Evolutionary conservation across 2,329 filamentous ascomycete genomes (phyloP).

Genomic region (Chlorencoelia australis): DNA sequence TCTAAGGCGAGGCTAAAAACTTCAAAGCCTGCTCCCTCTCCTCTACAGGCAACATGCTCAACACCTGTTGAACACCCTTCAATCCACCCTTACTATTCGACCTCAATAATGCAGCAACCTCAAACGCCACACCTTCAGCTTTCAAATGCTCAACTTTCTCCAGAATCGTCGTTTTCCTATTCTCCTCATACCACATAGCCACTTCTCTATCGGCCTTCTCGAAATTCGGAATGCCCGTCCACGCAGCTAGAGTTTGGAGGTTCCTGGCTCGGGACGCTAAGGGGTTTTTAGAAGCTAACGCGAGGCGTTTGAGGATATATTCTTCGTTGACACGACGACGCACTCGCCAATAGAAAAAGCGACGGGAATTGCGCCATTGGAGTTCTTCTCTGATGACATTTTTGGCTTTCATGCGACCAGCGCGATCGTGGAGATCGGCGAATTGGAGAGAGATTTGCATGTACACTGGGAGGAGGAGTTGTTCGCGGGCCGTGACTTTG

Average conservation of each 20-base stretch:
- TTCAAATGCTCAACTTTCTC: conserved; percentile 80
- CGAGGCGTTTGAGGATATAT: conserved; percentile 88
- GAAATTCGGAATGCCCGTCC: conserved; percentile 72
- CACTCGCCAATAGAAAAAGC: conserved; percentile 99
- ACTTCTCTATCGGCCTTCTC: conserved; percentile 72
- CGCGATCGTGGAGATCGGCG: conserved; percentile 91
- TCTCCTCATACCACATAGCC: conserved; percentile 92
- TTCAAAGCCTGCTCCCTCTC: conserved; percentile 58
- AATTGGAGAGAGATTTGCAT: conserved; percentile 93
- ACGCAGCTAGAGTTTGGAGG: conserved; percentile 68
- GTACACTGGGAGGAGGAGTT: conserved; percentile 85
- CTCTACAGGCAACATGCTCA: conserved; percentile 76
- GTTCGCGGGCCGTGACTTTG: conserved; percentile 77
- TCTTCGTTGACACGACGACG: conserved; percentile 95
- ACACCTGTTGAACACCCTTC: conserved; percentile 76
- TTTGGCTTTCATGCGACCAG: conserved; percentile 98
- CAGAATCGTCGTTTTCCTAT: conserved; percentile 66
- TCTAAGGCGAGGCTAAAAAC: conserved; percentile 21
- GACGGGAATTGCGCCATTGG: conserved; percentile 78
- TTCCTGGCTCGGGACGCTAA: conserved; percentile 51
- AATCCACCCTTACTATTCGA: conserved; percentile 60
- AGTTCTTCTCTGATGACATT: conserved; percentile 77
- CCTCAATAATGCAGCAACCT: conserved; percentile 59
- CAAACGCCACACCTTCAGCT: conserved; percentile 58
- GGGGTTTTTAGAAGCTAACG: conserved; percentile 34